Evolutionary conservation across 768 basidiomycete genomes (phyloP), one percentile per base, ranked within the genome.

Genomic region (Suillus weaverae): DNA sequence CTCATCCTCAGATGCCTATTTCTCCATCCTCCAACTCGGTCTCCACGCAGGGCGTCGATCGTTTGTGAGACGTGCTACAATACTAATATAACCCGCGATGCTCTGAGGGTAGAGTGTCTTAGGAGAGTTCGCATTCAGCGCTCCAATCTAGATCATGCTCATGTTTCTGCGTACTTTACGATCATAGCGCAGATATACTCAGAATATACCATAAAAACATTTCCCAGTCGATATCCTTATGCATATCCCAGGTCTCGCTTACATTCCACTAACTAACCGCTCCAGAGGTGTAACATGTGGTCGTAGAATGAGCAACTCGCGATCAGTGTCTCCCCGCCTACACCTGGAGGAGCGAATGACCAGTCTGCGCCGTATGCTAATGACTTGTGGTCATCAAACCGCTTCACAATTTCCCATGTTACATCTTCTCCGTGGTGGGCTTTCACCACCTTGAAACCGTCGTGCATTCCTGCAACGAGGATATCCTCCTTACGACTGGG

Each of bases 251-350:
- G 39, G 18, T 39, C 18, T 59, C 38, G 10, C 56, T 20, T 38
- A 41, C 9, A 30, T 59, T 13, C 26, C 3, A 7, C 26, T 36
- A 16, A 30, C 84, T 74, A 95, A 38, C 83, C 90, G 53, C 76
- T 78, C 96, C 97, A 99, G 20, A 95, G 70, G 73, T 88, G 86
- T 76, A 98, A 73, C 43, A 81, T 76, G 73, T 95, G 93, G 72
- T 99, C 97, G 72, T 99, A 99, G 78, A 99, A 99, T 20, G 95
- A 97, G 73, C 95, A 96, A 67, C 89, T 96, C 9, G 88, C 95
- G 43, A 98, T 81, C 60, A 90, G 62, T 2, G 87, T 88, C 41
- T 79, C 74, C 1, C 69, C 67, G 4, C 70, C 74, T 14, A 66
- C 73, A 11, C 69, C 26, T 20, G 43, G 64, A 35, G 72, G 65